Evolutionary conservation across 345 rosid genomes (phyloP), one percentile per base, ranked within the genome.

Genomic region (Psidium guajava): DNA sequence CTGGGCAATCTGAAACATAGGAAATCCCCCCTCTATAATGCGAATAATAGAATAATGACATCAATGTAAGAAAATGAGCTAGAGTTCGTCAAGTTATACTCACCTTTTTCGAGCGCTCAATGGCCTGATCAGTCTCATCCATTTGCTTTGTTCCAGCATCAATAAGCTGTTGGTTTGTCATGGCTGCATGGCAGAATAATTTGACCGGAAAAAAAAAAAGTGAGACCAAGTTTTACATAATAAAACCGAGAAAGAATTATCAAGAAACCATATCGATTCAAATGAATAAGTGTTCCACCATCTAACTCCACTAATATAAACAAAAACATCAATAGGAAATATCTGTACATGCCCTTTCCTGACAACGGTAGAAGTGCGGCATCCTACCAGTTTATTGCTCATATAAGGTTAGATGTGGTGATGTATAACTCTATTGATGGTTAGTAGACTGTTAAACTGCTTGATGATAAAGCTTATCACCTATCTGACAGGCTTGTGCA

Each of bases 121-220:
- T 95, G 85, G 89, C 97, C 86, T 96, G 99, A 91, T 97, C 99
- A 53, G 99, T 96, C 90, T 97, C 99, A 89, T 97, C 96, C 98
- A 96, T 96, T 87, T 93, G 92, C 89, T 94, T 91, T 85, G 3
- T 89, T 84, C 99, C 99, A 86, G 95, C 94, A 92, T 89, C 89
- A 49, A 97, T 82, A 82, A 96, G 98, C 88, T 97, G 94, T 91
- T 97, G 99, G 87, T 97, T 96, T 81, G 98, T 92, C 99, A 96
- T 96, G 58, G 94, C 99, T 97, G 87, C 44, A 83, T 53, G 16
- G 64, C 75, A 82, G 24, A 47, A 81, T 25, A 12, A 53, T 58
- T 21, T 40, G 55, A 53, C 24, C 11, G 42, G 56, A 40, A 61
- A 86, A 25, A 53, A 54, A 44, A 9, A 4, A 32, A n/a, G 54